Percentiles rank a stretch among this genome's conserved stretches.
phyloP scores from a whole-genome alignment of 2,329 filamentous ascomycete species.

The Paramyrothecium sp. region DNA sequence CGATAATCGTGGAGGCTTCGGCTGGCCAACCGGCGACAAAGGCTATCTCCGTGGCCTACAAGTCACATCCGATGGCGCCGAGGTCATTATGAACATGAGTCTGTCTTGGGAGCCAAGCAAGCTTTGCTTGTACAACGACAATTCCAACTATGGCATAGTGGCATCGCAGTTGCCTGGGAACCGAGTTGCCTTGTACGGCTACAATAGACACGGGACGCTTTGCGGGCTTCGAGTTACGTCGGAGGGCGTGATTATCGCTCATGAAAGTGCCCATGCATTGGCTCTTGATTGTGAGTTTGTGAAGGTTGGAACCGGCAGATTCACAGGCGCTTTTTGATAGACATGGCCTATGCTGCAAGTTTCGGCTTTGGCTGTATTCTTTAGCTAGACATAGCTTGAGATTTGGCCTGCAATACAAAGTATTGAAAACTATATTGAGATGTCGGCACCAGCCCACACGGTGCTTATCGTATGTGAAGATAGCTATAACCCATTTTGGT shows the following conservation, averaged over 20 bases:
- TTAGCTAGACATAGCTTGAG: too few relatives aligned
- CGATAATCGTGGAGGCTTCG: background rate
- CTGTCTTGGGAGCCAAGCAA: conserved; percentile 3
- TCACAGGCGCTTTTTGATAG: too few relatives aligned
- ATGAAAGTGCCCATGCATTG: background rate
- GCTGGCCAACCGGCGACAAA: conserved; percentile 3
- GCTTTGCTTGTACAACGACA: conserved; percentile 3
- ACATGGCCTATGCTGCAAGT: too few relatives aligned
- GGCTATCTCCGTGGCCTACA: conserved; percentile 3
- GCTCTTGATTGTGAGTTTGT: conserved; percentile 1
- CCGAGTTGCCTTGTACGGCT: background rate
- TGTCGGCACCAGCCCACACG: too few relatives aligned
- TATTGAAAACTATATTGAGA: too few relatives aligned
- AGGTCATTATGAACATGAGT: conserved; percentile 2
- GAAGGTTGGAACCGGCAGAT: background rate
- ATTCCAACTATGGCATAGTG: background rate
- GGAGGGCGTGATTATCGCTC: background rate
- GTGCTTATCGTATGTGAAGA: too few relatives aligned
- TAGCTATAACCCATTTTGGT: too few relatives aligned
- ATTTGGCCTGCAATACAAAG: too few relatives aligned
- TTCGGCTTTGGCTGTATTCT: too few relatives aligned
- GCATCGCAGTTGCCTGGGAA: background rate
- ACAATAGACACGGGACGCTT: background rate
- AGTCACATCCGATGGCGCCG: background rate
- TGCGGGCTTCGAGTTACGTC: conserved; percentile 2